phyloP scores from a whole-genome alignment of 305 asterid genomes.

The Fraxinus greggii region DNA sequence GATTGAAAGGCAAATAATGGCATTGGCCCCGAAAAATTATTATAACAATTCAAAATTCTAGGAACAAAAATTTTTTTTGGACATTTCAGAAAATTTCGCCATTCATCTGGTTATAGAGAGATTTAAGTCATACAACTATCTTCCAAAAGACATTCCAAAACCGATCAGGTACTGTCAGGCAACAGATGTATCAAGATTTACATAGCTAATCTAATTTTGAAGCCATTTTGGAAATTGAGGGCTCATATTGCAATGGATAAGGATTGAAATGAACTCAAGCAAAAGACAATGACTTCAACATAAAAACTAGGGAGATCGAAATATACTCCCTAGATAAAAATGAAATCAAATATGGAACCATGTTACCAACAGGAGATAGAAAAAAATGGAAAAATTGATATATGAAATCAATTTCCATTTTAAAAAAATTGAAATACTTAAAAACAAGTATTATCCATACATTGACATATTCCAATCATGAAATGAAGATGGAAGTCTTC shows the following conservation, averaged over 20 bases:
- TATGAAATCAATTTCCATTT: too few species aligned
- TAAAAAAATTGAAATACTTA: not conserved
- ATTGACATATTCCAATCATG: not conserved
- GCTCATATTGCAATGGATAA: not conserved
- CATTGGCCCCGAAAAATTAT: conserved; percentile 24
- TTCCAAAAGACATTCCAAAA: conserved; percentile 25
- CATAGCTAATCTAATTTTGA: conserved; percentile 16
- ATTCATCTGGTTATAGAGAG: conserved; percentile 29
- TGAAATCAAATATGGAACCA: not conserved
- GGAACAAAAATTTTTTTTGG: not conserved
- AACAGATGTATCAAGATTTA: conserved; percentile 22
- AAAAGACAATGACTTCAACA: not conserved
- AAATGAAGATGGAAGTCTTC: not conserved
- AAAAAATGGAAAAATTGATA: not conserved
- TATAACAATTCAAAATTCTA: conserved; percentile 19
- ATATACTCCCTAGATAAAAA: not conserved
- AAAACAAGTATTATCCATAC: not conserved
- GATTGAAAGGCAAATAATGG: conserved; percentile 8
- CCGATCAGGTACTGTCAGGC: conserved; percentile 28
- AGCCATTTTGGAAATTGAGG: conserved; percentile 19
- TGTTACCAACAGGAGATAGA: not conserved
- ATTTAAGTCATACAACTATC: conserved; percentile 3
- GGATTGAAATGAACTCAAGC: not conserved
- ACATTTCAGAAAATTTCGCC: conserved; percentile 18
- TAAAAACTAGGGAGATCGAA: not conserved